Conservation (phyloP, 176 grass and related monocot species). For the Eragrostis curvula region DNA sequence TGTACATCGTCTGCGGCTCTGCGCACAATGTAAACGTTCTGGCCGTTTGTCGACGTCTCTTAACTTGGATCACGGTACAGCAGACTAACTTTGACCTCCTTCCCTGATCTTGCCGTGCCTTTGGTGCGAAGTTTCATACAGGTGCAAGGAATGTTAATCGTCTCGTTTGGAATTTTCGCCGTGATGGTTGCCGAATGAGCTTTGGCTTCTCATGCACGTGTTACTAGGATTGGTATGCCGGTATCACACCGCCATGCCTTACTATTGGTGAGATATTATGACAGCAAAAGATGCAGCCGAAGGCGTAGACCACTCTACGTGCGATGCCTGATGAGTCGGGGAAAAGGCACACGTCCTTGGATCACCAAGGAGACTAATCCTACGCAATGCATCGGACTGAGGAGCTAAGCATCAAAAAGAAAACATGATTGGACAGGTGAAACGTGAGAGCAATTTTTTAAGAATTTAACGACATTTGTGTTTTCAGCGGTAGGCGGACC, state of each 20-base stretch:
- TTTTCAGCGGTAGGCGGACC: too few species aligned
- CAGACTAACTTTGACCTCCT: neutral
- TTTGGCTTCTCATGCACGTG: neutral
- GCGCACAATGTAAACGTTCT: conserved; percentile 1
- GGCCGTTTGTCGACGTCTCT: neutral
- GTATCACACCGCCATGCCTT: neutral
- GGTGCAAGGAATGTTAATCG: neutral
- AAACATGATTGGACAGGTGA: neutral
- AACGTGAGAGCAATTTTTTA: too few species aligned
- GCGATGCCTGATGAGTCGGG: neutral
- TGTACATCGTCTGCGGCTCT: too few species aligned
- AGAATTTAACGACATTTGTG: too few species aligned
- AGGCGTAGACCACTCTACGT: neutral
- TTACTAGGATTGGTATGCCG: neutral
- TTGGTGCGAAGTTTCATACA: neutral
- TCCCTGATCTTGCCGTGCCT: neutral
- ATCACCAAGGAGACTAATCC: conserved; percentile 23
- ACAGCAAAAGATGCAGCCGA: neutral
- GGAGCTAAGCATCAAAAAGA: neutral
- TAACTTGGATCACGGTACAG: neutral
- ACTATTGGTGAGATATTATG: neutral
- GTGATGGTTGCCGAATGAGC: neutral
- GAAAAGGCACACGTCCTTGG: neutral
- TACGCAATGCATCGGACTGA: neutral
- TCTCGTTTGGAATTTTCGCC: conserved; percentile 10